These are phyloP conservation scores for Phytophthora pisi DNA, from an alignment of 352 stramenopile species.

Conservation along the genomic window DNA sequence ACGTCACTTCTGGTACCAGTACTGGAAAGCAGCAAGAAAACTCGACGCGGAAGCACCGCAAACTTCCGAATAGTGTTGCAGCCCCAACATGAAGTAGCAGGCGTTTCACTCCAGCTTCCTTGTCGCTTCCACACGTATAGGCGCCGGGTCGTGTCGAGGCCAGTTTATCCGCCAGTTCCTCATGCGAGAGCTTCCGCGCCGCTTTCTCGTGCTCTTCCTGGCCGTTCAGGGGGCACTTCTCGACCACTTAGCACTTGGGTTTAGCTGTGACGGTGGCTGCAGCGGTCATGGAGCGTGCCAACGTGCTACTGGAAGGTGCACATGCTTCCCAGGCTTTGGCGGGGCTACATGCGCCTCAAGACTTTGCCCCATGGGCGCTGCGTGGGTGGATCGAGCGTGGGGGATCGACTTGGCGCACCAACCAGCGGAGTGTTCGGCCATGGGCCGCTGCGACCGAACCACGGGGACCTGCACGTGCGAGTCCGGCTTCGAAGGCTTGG, in stretches of 20 bases:
- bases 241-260: conserved; percentile 9
- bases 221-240: conserved; percentile 4
- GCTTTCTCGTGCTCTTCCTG: conserved; percentile 14
- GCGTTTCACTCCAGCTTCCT: conserved; percentile 5
- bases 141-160: not conserved
- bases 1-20: conserved; percentile 1
- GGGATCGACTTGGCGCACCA: conserved; percentile 70
- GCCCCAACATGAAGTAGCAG: not conserved
- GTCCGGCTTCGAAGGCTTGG: conserved; percentile 68
- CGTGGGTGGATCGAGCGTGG: conserved; percentile 74
- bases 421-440: conserved; percentile 84
- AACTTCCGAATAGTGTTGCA: conserved; percentile 6
- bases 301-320: conserved; percentile 63
- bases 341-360: conserved; percentile 65
- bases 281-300: conserved; percentile 76
- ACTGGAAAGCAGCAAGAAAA: not conserved
- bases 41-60: conserved; percentile 17
- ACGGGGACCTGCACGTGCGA: conserved; percentile 68
- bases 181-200: conserved; percentile 9
- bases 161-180: not conserved
- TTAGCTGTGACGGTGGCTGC: conserved; percentile 85
- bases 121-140: not conserved
- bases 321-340: conserved; percentile 81
- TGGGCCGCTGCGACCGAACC: conserved; percentile 80
- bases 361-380: conserved; percentile 52